phyloP scores from a whole-genome alignment of 1,284 basidiomycete species.

The Irpex lacteus region DNA sequence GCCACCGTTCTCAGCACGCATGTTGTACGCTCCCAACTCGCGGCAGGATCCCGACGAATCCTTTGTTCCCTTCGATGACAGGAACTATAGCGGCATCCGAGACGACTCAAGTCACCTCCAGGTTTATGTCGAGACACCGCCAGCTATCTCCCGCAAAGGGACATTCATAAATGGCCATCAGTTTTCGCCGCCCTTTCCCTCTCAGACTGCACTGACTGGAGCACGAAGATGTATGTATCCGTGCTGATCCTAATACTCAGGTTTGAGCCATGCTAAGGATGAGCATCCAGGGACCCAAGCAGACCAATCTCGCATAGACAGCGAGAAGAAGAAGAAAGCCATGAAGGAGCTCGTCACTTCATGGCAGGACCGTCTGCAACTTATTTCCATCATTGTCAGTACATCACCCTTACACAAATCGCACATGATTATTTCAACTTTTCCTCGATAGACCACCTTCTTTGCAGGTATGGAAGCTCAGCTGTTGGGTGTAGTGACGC shows the following conservation, averaged over 20 bases:
- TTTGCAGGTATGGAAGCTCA: constrained; percentile 37
- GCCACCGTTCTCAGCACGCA: not conserved
- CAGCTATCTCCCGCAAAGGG: not conserved
- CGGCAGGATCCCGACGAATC: not conserved
- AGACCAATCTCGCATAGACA: constrained; percentile 15
- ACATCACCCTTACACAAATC: not conserved
- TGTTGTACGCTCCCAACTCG: not conserved
- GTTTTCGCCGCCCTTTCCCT: not conserved
- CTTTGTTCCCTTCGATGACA: not conserved
- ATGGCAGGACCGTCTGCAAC: constrained; percentile 31
- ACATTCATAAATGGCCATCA: not conserved
- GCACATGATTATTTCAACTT: not conserved
- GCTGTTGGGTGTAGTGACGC: constrained; percentile 26
- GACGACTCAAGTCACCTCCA: not conserved
- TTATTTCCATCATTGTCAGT: constrained; percentile 28
- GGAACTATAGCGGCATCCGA: not conserved
- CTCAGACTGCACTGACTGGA: not conserved
- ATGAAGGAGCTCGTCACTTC: constrained; percentile 26
- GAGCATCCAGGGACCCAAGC: constrained; percentile 16
- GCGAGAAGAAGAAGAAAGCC: constrained; percentile 22
- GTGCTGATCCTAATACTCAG: not conserved
- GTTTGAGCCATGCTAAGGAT: not conserved
- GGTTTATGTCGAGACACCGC: constrained; percentile 3
- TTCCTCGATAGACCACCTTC: constrained; percentile 31
- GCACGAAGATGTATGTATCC: constrained; percentile 1